Percentiles rank a stretch among this genome's conserved stretches.
Conservation (phyloP, 2,329 filamentous ascomycete genomes). For the Diaporthe amygdali region DNA sequence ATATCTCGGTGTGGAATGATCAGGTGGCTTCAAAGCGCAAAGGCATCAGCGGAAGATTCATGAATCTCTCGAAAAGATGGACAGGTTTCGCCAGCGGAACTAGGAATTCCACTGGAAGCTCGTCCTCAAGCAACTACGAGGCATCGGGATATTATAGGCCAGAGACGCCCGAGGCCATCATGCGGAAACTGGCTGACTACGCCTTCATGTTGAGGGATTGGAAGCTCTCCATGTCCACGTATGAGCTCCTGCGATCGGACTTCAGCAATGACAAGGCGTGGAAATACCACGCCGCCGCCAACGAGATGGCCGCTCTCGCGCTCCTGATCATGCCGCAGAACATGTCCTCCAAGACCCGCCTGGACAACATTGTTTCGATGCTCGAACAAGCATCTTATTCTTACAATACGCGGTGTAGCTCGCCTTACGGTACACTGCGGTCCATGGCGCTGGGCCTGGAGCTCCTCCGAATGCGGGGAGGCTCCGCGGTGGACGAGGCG, state of each 20-base stretch:
- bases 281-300: slow-evolving; percentile 90
- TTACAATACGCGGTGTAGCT: slow-evolving; percentile 83
- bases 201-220: slow-evolving; percentile 97
- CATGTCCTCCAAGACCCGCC: slow-evolving; percentile 74
- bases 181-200: slow-evolving; percentile 93
- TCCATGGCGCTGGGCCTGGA: slow-evolving; percentile 78
- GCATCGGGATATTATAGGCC: slow-evolving; percentile 80
- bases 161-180: slow-evolving; percentile 84
- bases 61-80: slow-evolving; percentile 91
- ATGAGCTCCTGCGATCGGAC: slow-evolving; percentile 86
- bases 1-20: slow-evolving; percentile 93
- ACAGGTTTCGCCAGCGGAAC: slow-evolving; percentile 76
- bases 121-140: slow-evolving; percentile 76
- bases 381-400: slow-evolving; percentile 92
- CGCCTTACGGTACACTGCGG: slow-evolving; percentile 80
- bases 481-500: slow-evolving; percentile 82
- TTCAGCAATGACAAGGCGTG: slow-evolving; percentile 96
- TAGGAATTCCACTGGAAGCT: slow-evolving; percentile 62
- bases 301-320: slow-evolving; percentile 92
- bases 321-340: slow-evolving; percentile 78
- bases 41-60: slow-evolving; percentile 90
- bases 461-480: slow-evolving; percentile 80
- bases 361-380: slow-evolving; percentile 84
- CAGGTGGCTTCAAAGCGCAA: slow-evolving; percentile 90
- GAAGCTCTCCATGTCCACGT: slow-evolving; percentile 90